Percentiles rank a stretch among this genome's conserved stretches.
These are phyloP conservation scores for Psilocybe azurescens DNA, from an alignment of 768 basidiomycete species.

Conservation along the genomic window DNA sequence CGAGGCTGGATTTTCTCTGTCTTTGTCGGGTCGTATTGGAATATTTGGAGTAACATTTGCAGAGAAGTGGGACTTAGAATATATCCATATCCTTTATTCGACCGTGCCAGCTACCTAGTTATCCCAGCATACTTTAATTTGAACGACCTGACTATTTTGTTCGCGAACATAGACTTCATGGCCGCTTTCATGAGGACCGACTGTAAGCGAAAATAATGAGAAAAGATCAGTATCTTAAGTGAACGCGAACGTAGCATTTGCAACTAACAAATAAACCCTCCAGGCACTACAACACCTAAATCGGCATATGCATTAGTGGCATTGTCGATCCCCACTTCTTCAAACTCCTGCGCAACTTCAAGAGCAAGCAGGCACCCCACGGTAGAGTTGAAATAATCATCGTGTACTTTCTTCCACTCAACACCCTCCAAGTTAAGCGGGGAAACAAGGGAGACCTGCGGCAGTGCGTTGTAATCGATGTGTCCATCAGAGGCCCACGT, in stretches of 20 bases:
- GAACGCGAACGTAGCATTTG: not conserved
- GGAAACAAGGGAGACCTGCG: not conserved
- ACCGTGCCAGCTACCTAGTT: not conserved
- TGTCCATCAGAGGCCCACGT: not conserved
- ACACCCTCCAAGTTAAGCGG: not conserved
- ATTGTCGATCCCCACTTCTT: not conserved
- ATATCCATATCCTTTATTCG: too few species aligned
- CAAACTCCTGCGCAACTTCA: not conserved
- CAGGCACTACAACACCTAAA: not conserved
- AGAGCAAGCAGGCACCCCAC: not conserved
- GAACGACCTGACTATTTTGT: not conserved
- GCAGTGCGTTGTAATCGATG: not conserved
- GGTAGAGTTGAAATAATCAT: not conserved
- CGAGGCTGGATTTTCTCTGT: too few species aligned
- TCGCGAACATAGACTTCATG: not conserved
- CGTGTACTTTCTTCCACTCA: not conserved
- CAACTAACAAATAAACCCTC: not conserved
- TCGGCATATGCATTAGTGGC: not conserved
- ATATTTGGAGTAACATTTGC: too few species aligned
- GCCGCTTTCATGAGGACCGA: not conserved
- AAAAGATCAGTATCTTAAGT: not conserved
- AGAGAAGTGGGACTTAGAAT: too few species aligned
- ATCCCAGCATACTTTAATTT: conserved; percentile 1
- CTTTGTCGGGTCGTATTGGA: too few species aligned
- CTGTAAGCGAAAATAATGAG: not conserved